Base-by-base conservation (phyloP, 148 eudicot species). In the Camellia japonica region DNA sequence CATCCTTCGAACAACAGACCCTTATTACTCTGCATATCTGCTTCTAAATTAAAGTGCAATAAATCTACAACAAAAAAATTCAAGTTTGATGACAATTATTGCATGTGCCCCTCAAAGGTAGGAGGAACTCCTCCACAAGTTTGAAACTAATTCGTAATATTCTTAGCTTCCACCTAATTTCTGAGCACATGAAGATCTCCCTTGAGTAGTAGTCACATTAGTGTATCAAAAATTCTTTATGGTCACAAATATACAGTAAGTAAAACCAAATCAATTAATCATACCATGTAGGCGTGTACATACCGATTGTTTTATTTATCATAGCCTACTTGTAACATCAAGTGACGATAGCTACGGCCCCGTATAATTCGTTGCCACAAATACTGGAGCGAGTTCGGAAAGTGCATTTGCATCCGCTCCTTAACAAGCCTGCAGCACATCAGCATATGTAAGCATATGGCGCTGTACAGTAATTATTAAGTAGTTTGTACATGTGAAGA, bases 331-430 rank as follows among this genome's bases (percentile, higher is more conserved):
- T 95, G 86, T 74, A 89, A 84, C 98, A 95, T 87, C 87, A 95
- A 86, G 85, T 95, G 99, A 58, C 98, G 94, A 86, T 93, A 95
- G 85, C 86, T 89, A 83, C 99, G 99, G 60, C 99, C 99, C 38
- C 99, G 90, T 2, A 95, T 77, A 56, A 82, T 44, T 78, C 98
- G 89, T 74, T 95, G 99, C 98, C 97, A 95, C 23, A 66, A 70
- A 80, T 71, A 93, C 71, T 76, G 87, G 11, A 91, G 64, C 7
- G 89, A 90, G 71, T 72, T 80, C 75, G 64, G 79, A 60, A 86
- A 60, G 82, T 80, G 81, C 92, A 93, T 87, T 78, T 92, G 79
- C 76, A 93, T 78, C 73, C 79, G 81, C 85, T 93, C 91, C 85
- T 95, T 94, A 80, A 95, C 97, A 88, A 95, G 93, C 99, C 98